Evolutionary conservation across 2,329 filamentous ascomycete genomes (phyloP), one percentile per base, ranked within the genome.

Genomic region (Ascosphaera pollenicola): DNA sequence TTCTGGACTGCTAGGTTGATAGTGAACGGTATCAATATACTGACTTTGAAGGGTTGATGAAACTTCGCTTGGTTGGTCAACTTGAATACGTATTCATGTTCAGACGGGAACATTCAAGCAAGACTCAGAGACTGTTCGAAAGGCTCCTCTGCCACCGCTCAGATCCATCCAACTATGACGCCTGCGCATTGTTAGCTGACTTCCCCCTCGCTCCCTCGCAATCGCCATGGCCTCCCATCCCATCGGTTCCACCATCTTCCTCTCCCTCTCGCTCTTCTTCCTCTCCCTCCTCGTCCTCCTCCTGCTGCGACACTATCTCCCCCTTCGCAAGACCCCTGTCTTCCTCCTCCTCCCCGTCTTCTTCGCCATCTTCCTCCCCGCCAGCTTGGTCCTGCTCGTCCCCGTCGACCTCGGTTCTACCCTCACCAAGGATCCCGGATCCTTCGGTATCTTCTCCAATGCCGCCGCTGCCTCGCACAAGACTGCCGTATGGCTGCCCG

Each of bases 331-430:
- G 5, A 95, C 89, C 1, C 87, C 89, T 1, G 81, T 77, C 43
- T 94, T 91, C 58, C 75, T 95, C 38, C 69, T 84, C 38, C 69
- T 94, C 2, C 87, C 89, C 28, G 83, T 98, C 44, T 98, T 98
- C 62, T 78, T 98, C 47, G 83, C 87, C n/a, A 69, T 98, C 48
- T 85, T 82, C 52, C 72, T 98, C 4, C 91, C 89, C 8, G 82
- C 83, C 36, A 85, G 80, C 56, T 87, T 92, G 51, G 73, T 95
- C 17, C 66, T 98, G 17, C 71, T 98, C 17, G 84, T 98, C 5
- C 89, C 89, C 3, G 91, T 98, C 56, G 89, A 98, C 58, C 73
- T 98, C 47, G 85, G 87, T 1, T 93, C 85, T 5, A 87, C 73
- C 52, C 77, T 81, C 17, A 69, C 73, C 37, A 74, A 75, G 38